These are phyloP conservation scores for Aspergillus puulaauensis DNA, from an alignment of 2,329 filamentous ascomycete genomes.

Conservation along the genomic window DNA sequence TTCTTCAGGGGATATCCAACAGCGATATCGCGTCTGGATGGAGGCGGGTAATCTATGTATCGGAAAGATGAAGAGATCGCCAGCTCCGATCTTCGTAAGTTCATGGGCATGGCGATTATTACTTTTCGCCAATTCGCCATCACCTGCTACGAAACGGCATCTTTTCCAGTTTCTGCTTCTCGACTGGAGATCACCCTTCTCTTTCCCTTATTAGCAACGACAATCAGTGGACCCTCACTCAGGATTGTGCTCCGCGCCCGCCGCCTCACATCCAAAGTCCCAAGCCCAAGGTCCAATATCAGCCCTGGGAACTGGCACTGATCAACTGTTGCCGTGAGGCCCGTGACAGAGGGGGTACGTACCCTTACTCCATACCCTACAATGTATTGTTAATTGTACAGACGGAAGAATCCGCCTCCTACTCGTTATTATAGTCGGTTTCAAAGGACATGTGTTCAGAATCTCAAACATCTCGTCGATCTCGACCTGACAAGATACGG, in stretches of 20 bases:
- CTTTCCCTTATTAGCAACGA: conserved; percentile 23
- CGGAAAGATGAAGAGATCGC: conserved; percentile 1
- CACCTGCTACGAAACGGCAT: conserved; percentile 8
- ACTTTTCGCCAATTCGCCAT: conserved; percentile 2
- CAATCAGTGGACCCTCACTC: conserved; percentile 29
- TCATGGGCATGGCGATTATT: conserved; percentile 4
- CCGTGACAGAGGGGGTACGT: conserved; percentile 3
- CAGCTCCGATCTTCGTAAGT: not conserved
- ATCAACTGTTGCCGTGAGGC: not conserved
- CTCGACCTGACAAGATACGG: not conserved
- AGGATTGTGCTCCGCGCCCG: not conserved
- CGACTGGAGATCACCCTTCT: conserved; percentile 18
- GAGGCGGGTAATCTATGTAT: not conserved
- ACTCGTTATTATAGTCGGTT: not conserved
- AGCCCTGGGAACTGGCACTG: not conserved
- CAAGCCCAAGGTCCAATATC: conserved; percentile 3
- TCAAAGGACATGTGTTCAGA: not conserved
- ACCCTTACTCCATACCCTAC: conserved; percentile 1
- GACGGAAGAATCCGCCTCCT: not conserved
- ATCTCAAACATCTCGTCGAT: not conserved
- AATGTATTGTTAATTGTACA: not conserved
- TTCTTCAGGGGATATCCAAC: not conserved
- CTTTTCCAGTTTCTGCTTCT: conserved; percentile 13
- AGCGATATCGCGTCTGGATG: not conserved
- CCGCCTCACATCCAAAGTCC: conserved; percentile 11